A percentile compares a stretch with the other conserved stretches of the same genome.
phyloP scores from a whole-genome alignment of 2,329 filamentous ascomycete genomes.

The Lachnellula hyalina region DNA sequence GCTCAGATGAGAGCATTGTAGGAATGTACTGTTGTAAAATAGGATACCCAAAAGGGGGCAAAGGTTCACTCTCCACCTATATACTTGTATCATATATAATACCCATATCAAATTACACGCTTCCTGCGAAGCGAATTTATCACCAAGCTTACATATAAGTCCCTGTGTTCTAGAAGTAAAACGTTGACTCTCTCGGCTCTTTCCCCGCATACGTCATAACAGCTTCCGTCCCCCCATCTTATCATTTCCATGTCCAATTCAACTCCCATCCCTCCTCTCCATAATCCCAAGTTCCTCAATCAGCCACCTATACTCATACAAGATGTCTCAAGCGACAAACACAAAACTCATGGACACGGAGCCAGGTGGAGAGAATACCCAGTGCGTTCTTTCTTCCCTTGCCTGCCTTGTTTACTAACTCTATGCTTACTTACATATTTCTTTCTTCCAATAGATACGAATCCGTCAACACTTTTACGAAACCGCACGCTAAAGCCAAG shows the following conservation, averaged over 20 bases:
- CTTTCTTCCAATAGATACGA: conserved; percentile 46
- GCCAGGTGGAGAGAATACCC: conserved; percentile 53
- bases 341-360: conserved; percentile 52
- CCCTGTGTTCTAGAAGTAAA: too few species aligned
- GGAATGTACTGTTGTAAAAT: neutral
- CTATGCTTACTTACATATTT: neutral
- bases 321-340: conserved; percentile 15
- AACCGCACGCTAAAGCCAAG: conserved; percentile 46
- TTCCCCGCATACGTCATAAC: neutral
- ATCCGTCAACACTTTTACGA: conserved; percentile 44
- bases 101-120: too few species aligned
- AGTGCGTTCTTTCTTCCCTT: conserved; percentile 36
- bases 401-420: neutral
- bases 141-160: too few species aligned
- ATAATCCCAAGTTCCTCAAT: neutral
- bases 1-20: conserved; percentile 49
- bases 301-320: neutral
- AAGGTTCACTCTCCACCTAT: too few species aligned
- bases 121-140: too few species aligned
- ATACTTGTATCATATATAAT: too few species aligned
- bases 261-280: neutral
- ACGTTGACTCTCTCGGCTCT: too few species aligned
- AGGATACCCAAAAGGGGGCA: neutral
- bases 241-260: neutral
- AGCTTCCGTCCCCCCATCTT: neutral